These are phyloP conservation scores for Pythium oligandrum DNA, from an alignment of 352 stramenopile genomes.

Conservation along the genomic window DNA sequence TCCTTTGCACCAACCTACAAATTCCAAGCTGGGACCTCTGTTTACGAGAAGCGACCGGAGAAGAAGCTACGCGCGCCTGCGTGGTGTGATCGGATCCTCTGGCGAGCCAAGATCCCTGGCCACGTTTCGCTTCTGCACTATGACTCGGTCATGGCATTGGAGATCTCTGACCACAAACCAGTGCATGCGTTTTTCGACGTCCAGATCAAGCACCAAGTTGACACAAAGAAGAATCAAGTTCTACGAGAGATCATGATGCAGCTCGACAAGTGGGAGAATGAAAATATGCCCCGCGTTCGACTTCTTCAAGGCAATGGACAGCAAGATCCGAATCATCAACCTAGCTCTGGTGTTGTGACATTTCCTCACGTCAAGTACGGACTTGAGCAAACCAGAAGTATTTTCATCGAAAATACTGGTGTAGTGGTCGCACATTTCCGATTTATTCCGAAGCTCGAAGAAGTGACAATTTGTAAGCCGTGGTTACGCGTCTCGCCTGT, in stretches of 20 bases:
- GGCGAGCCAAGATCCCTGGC: constrained; percentile 50
- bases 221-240: constrained; percentile 86
- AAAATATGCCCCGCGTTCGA: constrained; percentile 91
- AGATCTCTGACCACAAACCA: constrained; percentile 98
- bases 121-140: constrained; percentile 85
- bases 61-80: constrained; percentile 98
- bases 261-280: constrained; percentile 96
- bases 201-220: constrained; percentile 91
- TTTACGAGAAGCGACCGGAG: constrained; percentile 96
- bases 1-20: constrained; percentile 97
- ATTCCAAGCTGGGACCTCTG: constrained; percentile 93
- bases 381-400: constrained; percentile 49
- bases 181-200: constrained; percentile 92
- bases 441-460: constrained; percentile 89
- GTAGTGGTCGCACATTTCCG: constrained; percentile 93
- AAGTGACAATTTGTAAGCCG: constrained; percentile 84
- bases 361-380: constrained; percentile 67
- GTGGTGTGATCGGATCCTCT: constrained; percentile 92
- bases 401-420: constrained; percentile 89
- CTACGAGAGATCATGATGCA: constrained; percentile 92
- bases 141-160: constrained; percentile 79
- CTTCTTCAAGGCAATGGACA: constrained; percentile 38
- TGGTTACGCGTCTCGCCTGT: constrained; percentile 91
- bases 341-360: constrained; percentile 53
- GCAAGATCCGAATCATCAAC: constrained; percentile 4